Evolutionary conservation across 345 rosid genomes (phyloP).

Genomic region (Populus pruinosa): DNA sequence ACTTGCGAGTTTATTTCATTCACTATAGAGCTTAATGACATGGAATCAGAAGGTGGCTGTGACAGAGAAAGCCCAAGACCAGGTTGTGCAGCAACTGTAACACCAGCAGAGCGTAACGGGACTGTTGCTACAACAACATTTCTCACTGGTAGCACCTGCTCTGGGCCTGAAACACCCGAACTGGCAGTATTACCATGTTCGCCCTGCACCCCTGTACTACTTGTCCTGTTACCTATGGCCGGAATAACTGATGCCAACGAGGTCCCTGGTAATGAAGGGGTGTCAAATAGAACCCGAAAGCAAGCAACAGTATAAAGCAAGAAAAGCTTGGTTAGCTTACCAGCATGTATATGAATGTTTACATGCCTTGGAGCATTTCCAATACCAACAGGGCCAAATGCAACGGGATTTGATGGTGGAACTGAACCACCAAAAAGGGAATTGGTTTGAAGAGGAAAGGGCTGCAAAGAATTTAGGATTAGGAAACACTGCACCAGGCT

Average conservation of each 20-base stretch:
- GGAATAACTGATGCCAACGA: constrained; percentile 51
- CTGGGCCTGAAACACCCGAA: constrained; percentile 38
- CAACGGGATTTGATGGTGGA: constrained; percentile 46
- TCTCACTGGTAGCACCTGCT: constrained; percentile 39
- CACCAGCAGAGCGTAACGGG: constrained; percentile 41
- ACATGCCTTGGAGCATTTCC: constrained; percentile 69
- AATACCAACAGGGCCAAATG: constrained; percentile 52
- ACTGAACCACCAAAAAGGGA: constrained; percentile 59
- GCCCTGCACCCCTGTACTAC: constrained; percentile 47
- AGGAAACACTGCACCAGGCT: not conserved
- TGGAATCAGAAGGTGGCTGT: constrained; percentile 35
- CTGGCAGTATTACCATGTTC: constrained; percentile 38
- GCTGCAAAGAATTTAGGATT: constrained; percentile 47
- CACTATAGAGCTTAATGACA: constrained; percentile 33
- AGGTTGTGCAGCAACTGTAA: constrained; percentile 29
- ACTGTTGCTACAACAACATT: constrained; percentile 43
- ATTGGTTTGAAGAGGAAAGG: constrained; percentile 78
- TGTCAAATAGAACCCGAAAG: constrained; percentile 8
- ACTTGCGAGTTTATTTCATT: constrained; percentile 49
- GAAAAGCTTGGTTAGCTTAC: constrained; percentile 35
- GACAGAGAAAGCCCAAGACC: constrained; percentile 31
- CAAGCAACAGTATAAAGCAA: not conserved
- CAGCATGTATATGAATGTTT: constrained; percentile 96
- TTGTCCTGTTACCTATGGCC: constrained; percentile 46
- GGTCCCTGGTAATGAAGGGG: constrained; percentile 41